Conservation (phyloP, 441 rosid species). For the Jatropha podagrica region DNA sequence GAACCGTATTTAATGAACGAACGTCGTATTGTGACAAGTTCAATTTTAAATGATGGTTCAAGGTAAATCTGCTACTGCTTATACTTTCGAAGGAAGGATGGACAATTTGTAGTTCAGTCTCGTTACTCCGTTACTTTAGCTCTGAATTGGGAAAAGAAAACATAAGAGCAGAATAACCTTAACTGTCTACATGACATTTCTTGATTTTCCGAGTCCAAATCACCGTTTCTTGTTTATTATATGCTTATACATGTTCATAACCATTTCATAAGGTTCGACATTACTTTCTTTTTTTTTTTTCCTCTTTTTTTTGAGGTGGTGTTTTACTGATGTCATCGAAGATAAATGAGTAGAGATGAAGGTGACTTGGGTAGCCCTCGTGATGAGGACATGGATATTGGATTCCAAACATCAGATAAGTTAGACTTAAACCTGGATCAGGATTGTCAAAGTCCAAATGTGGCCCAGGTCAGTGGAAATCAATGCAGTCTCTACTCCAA, state of each 20-base stretch:
- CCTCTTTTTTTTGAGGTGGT: neutral
- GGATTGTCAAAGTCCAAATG: conserved; percentile 7
- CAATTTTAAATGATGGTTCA: neutral
- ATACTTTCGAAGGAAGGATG: neutral
- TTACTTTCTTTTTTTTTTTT: too few species aligned
- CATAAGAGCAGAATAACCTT: neutral
- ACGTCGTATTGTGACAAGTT: too few species aligned
- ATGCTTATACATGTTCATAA: neutral
- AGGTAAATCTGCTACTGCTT: neutral
- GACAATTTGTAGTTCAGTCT: neutral
- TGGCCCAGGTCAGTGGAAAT: neutral
- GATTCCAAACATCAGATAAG: conserved; percentile 8
- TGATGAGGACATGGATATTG: conserved; percentile 11
- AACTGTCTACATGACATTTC: neutral
- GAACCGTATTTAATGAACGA: too few species aligned
- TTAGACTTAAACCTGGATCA: conserved; percentile 15
- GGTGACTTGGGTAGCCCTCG: conserved; percentile 1
- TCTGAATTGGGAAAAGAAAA: neutral
- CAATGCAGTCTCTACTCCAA: neutral
- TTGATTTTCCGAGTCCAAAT: neutral
- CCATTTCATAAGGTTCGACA: neutral
- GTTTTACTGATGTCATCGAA: neutral
- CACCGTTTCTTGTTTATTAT: neutral
- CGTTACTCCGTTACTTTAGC: neutral
- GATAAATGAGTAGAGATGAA: conserved; percentile 15